Base-by-base conservation (phyloP, 78 protist species). In the Speleostelium caveatum region DNA sequence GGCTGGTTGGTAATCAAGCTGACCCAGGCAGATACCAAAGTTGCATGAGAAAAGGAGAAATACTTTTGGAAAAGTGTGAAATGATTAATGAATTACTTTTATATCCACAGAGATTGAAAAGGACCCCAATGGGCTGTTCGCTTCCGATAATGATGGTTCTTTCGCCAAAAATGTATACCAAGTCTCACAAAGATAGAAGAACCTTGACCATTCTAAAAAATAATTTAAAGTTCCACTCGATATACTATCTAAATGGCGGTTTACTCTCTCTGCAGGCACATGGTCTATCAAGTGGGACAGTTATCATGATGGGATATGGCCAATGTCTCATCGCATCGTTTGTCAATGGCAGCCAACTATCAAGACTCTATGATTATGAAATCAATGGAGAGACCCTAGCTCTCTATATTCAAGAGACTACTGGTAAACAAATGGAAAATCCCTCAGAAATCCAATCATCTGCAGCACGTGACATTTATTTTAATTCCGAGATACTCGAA, bases 251-350 rank as follows among this genome's bases (percentile, higher is more conserved):
- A 12, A 60, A 65, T 80, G 67, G 63, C 32, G 89, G 73, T 28
- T 16, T 68, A 19, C 39, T 66, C 1, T 53, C 63, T 8, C 32
- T 80, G 19, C 75, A 80, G 68, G 22, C 62, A 3, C 77, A 68
- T 56, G 89, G 89, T 41, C 35, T 80, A 16, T 42, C 12, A 3
- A 67, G 49, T 65, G 89, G 89, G 51, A 30, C 45, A 30, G 89
- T 80, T 2, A 36, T 80, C 1, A 80, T 68, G 75, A 0, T 49
- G 0, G 89, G 89, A 30, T 21, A 6, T 3, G 14, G 36, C 0
- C 28, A 45, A 2, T 39, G 71, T 10, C 58, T 53, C 7, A 53
- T 80, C 1, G 68, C 62, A 0, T 19, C 68, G 17, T 53, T 26
- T 53, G 19, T 6, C 0, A 38, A 67, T 17, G 71, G 78, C 39